Evolutionary conservation across 1,139 yeast genomes (phyloP).

Genomic region (Pneumocystis oryctolagi): DNA sequence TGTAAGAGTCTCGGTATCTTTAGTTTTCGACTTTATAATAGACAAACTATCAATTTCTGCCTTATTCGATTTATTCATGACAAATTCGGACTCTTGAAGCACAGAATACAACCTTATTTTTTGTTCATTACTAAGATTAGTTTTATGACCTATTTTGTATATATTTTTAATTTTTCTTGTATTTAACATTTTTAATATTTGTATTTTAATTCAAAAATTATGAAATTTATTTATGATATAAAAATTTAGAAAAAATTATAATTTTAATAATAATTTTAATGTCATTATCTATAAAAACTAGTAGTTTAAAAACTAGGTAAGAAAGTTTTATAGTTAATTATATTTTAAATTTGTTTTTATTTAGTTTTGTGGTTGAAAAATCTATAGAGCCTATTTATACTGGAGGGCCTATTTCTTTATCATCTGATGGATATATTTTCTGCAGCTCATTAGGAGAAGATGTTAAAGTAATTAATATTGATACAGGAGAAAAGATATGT

Average conservation of each 20-base stretch:
- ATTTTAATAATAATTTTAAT: not conserved
- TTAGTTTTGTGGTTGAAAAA: constrained; percentile 9
- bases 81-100: constrained; percentile 11
- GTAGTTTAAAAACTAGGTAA: not conserved
- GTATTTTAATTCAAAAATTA: no score
- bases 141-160: constrained; percentile 44
- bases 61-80: constrained; percentile 3
- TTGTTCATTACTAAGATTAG: constrained; percentile 17
- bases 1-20: not conserved
- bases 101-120: constrained; percentile 16
- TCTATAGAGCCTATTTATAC: constrained; percentile 62
- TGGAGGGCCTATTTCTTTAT: constrained; percentile 67
- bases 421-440: constrained; percentile 47
- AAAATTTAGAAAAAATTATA: not conserved
- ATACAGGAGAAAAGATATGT: constrained; percentile 43
- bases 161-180: no score
- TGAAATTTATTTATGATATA: not conserved
- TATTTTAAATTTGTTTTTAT: not conserved
- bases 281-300: not conserved
- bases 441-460: constrained; percentile 76
- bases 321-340: not conserved
- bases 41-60: not conserved
- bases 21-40: not conserved
- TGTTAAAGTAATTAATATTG: constrained; percentile 51
- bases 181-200: no score